These are phyloP conservation scores for Geosmithia flava DNA, from an alignment of 2,329 filamentous ascomycete genomes.

Conservation along the genomic window DNA sequence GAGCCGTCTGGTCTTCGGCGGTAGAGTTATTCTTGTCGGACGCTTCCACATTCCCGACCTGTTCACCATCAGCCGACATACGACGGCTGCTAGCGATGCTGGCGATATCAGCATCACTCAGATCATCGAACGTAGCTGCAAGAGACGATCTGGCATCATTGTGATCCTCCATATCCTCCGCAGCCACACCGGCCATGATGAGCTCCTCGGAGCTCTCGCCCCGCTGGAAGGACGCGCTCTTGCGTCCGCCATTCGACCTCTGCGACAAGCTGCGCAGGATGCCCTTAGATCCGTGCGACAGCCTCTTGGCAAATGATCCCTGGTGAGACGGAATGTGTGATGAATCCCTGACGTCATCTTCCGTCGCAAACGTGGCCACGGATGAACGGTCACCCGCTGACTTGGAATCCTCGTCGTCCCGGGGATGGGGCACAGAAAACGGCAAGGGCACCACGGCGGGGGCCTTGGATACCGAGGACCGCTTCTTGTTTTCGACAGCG, in stretches of 20 bases:
- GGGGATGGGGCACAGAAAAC: slow-evolving; percentile 41
- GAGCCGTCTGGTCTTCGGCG: too few species aligned
- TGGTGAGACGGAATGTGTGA: slow-evolving; percentile 13
- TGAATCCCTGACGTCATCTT: slow-evolving; percentile 33
- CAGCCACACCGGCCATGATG: slow-evolving; percentile 18
- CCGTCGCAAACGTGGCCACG: slow-evolving; percentile 52
- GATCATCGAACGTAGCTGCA: slow-evolving; percentile 43
- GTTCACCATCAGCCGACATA: slow-evolving; percentile 20
- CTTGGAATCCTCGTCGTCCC: slow-evolving; percentile 20
- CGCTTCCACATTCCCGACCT: neutral
- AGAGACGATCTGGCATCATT: slow-evolving; percentile 38
- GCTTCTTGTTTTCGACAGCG: slow-evolving; percentile 2
- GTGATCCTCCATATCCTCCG: slow-evolving; percentile 2
- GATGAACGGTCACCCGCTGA: slow-evolving; percentile 46
- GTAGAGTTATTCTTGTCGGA: too few species aligned
- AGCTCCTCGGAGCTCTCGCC: slow-evolving; percentile 34
- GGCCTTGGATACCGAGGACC: slow-evolving; percentile 12
- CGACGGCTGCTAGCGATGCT: neutral
- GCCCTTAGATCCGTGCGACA: slow-evolving; percentile 22
- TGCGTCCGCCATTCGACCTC: slow-evolving; percentile 6
- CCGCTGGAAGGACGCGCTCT: slow-evolving; percentile 5
- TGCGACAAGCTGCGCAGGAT: slow-evolving; percentile 25
- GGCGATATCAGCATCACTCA: slow-evolving; percentile 29
- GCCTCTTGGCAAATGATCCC: slow-evolving; percentile 29
- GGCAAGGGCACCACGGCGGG: slow-evolving; percentile 51